Evolutionary conservation across 2,329 filamentous ascomycete species (phyloP), one percentile per base, ranked within the genome.

Genomic region (Fusarium papillatum): DNA sequence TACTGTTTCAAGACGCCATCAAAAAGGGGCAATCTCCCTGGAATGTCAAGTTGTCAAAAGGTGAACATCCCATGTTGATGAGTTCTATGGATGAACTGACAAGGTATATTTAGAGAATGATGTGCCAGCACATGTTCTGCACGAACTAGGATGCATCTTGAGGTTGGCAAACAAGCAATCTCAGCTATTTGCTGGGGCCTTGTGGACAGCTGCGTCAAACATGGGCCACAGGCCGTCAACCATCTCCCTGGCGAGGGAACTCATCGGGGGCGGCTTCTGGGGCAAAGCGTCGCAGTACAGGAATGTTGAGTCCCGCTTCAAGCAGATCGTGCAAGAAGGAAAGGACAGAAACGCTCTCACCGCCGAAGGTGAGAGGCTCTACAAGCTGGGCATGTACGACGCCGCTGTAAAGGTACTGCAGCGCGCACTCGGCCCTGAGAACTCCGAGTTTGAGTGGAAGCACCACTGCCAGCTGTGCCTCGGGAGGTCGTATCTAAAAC

Each of bases 311-410:
- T 62, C 70, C 2, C 81, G 80, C 19, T 84, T 84, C 74, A 78
- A 74, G 71, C 62, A 79, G 31, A 72, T 86, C 13, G 76, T 84
- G 34, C 53, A 74, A 16, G 67, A 72, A 36, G 81, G 78, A 31
- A 78, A 74, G n/a, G 79, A 86, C 43, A 77, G 83, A 5, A 78
- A 86, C 55, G 85, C 83, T 38, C 76, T 86, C 26, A 80, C 82
- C 6, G 75, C 80, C 11, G 80, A 85, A 50, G 85, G 82, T 19
- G 79, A 82, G 64, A 31, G 76, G 31, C 79, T 83, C 16, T 78
- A 77, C 60, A 57, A 62, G 31, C 71, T 77, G 46, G 79, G 77
- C 8, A 79, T 75, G 39, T 80, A 78, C 64, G 67, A 69, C 2
- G 77, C 74, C 11, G 80, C 82, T 7, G 71, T 70, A 29, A 64